Conservation (phyloP, 2,329 filamentous ascomycete species). For the Dactylellina cionopaga region DNA sequence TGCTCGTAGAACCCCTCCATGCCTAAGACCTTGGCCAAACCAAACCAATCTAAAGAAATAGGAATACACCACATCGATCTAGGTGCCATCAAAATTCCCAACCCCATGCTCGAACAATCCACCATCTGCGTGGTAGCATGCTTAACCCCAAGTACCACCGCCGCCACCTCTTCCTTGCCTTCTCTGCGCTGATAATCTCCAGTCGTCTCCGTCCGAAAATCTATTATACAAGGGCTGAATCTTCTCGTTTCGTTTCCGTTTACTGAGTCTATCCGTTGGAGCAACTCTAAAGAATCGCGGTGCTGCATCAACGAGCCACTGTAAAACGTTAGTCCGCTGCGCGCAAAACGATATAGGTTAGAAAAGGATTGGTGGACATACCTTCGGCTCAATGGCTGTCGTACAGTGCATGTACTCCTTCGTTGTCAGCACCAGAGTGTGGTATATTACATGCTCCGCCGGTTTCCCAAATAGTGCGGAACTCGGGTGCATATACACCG, state of each 20-base stretch:
- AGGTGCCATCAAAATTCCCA: too few relatives aligned
- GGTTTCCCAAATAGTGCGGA: constrained; percentile 95
- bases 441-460: constrained; percentile 94
- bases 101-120: too few relatives aligned
- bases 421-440: constrained; percentile 87
- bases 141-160: constrained; percentile 82
- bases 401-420: constrained; percentile 99
- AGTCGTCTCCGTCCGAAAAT: constrained; percentile 91
- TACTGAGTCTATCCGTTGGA: constrained; percentile 83
- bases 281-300: constrained; percentile 99
- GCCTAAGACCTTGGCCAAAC: too few relatives aligned
- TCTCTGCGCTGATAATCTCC: constrained; percentile 88
- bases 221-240: constrained; percentile 96
- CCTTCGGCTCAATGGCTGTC: constrained; percentile 89
- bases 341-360: not conserved
- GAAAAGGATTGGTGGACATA: constrained; percentile 55
- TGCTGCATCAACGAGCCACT: constrained; percentile 89
- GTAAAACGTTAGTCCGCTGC: constrained; percentile 42
- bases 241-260: constrained; percentile 90
- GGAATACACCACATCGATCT: not conserved
- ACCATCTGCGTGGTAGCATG: not conserved
- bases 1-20: too few relatives aligned
- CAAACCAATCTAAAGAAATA: constrained; percentile 1
- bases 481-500: constrained; percentile 91
- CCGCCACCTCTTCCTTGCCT: constrained; percentile 84